Evolutionary conservation across 371 early-diverging fungal genomes (phyloP).

Genomic region (Mucor sp.): DNA sequence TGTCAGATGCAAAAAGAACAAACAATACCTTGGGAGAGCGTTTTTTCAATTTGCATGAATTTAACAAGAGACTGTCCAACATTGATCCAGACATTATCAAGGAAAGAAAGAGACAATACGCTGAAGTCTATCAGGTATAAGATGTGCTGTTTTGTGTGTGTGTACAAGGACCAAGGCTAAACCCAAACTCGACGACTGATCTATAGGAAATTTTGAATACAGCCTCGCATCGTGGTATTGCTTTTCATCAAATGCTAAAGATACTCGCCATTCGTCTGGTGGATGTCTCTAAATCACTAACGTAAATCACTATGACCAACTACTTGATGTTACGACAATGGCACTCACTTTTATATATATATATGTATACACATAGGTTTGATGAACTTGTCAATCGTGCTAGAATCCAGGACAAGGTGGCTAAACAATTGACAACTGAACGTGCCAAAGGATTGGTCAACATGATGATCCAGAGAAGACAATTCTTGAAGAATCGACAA

Average conservation of each 20-base stretch:
- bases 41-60: constrained; percentile 29
- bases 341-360: neutral
- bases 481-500: constrained; percentile 18
- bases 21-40: constrained; percentile 26
- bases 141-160: neutral
- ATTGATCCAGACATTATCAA: constrained; percentile 38
- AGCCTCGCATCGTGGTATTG: constrained; percentile 35
- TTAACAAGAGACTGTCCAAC: constrained; percentile 33
- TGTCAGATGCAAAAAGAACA: neutral
- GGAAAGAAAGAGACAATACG: constrained; percentile 35
- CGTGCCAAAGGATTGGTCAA: constrained; percentile 26
- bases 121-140: constrained; percentile 46
- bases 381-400: constrained; percentile 32
- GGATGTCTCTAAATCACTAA: constrained; percentile 49
- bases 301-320: constrained; percentile 38
- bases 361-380: constrained; percentile 20
- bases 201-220: constrained; percentile 27
- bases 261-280: constrained; percentile 50
- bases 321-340: too few relatives aligned
- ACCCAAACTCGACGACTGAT: neutral
- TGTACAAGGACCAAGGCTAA: neutral
- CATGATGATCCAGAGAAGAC: constrained; percentile 32
- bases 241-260: constrained; percentile 48
- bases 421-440: constrained; percentile 19
- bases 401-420: constrained; percentile 30